These are phyloP conservation scores for Suhomyces maxii DNA, from an alignment of 1,139 yeast genomes.

Conservation along the genomic window DNA sequence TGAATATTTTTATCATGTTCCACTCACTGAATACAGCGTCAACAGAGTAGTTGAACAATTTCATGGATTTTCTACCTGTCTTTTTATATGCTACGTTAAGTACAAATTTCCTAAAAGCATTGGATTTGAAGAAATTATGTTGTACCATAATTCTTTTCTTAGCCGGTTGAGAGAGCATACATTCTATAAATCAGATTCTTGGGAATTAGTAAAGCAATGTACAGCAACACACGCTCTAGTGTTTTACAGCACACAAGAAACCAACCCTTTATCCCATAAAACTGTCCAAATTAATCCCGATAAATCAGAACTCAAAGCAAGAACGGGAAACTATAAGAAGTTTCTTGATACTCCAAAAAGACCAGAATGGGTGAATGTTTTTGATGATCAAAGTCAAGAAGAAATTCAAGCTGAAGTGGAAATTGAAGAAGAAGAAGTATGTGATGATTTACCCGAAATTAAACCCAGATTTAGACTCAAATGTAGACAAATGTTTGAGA, in stretches of 20 bases:
- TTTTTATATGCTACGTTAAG: not conserved
- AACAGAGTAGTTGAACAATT: slow-evolving; percentile 1
- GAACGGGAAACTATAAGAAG: slow-evolving; percentile 8
- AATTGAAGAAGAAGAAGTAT: not conserved
- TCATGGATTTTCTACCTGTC: slow-evolving; percentile 2
- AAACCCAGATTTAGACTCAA: not conserved
- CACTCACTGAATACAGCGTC: not conserved
- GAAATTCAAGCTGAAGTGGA: not conserved
- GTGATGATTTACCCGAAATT: not conserved
- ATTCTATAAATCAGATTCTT: not conserved
- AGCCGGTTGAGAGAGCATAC: not conserved
- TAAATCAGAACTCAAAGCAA: not conserved
- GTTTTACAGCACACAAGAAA: not conserved
- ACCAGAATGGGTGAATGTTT: slow-evolving; percentile 6
- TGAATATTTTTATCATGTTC: not conserved
- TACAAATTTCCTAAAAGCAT: not conserved
- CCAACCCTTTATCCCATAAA: not conserved
- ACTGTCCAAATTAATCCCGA: slow-evolving; percentile 4
- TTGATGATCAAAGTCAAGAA: not conserved
- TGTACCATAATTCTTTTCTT: not conserved
- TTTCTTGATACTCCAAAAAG: not conserved
- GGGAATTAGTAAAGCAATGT: not conserved
- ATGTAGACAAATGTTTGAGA: not conserved
- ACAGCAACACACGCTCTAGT: not conserved
- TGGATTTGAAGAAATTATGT: not conserved